phyloP scores from a whole-genome alignment of 2,329 filamentous ascomycete species.

The Aciculosporium take region DNA sequence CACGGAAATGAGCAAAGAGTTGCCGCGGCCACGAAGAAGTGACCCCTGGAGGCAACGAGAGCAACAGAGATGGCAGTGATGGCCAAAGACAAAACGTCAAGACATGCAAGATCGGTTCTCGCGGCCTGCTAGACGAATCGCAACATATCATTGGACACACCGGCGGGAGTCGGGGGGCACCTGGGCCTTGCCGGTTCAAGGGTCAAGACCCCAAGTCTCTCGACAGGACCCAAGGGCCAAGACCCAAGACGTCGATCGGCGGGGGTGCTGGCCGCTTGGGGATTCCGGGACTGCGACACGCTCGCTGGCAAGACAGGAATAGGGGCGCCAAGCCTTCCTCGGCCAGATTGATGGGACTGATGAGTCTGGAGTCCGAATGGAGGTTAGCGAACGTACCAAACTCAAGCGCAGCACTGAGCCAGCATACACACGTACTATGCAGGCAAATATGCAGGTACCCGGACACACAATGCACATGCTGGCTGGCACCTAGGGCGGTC shows the following conservation, averaged over 20 bases:
- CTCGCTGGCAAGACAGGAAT: neutral
- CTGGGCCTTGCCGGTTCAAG: no score
- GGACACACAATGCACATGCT: no score
- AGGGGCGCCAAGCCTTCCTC: neutral
- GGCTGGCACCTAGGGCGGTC: no score
- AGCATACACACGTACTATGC: no score
- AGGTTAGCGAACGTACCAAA: no score
- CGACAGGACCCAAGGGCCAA: no score
- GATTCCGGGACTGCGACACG: neutral
- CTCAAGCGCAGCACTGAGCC: no score
- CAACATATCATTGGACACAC: neutral
- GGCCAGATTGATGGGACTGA: neutral
- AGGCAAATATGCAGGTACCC: no score
- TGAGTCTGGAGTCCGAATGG: no score
- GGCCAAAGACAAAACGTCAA: neutral
- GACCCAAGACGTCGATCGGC: neutral
- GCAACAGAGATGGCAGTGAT: neutral
- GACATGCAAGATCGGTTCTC: neutral
- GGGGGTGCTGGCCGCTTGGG: neutral
- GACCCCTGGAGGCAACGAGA: neutral
- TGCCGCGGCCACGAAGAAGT: neutral
- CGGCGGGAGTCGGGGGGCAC: constrained; percentile 1
- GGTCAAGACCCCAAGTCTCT: no score
- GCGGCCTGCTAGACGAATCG: neutral
- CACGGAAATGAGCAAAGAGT: neutral